These are phyloP conservation scores for Hymenoscyphus infarciens DNA, from an alignment of 2,329 filamentous ascomycete genomes.

Conservation along the genomic window DNA sequence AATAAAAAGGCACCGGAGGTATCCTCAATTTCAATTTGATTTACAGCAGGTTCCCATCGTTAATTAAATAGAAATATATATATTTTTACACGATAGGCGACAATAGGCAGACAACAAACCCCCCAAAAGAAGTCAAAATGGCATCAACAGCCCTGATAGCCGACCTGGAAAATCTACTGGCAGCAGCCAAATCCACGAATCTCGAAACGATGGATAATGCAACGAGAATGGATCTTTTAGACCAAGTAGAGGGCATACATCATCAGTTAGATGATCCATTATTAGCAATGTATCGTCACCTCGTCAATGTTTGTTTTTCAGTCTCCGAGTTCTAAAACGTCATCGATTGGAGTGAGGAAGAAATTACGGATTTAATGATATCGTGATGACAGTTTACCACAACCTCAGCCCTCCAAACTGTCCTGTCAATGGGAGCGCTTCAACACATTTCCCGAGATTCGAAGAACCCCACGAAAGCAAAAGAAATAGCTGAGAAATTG, in stretches of 20 bases:
- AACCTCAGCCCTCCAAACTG: constrained; percentile 26
- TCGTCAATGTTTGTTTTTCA: constrained; percentile 26
- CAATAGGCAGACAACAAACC: too few relatives aligned
- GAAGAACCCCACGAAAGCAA: constrained; percentile 23
- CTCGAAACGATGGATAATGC: constrained; percentile 16
- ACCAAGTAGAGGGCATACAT: constrained; percentile 21
- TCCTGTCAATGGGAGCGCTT: constrained; percentile 26
- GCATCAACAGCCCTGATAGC: constrained; percentile 14
- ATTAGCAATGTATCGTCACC: constrained; percentile 31
- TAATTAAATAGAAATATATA: too few relatives aligned
- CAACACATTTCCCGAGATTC: constrained; percentile 31
- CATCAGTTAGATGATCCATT: constrained; percentile 28
- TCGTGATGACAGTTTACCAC: constrained; percentile 16
- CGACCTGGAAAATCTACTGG: constrained; percentile 21
- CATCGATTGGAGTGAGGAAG: too few relatives aligned
- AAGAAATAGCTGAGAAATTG: constrained; percentile 23
- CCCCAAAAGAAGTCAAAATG: constrained; percentile 9
- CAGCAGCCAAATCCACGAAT: constrained; percentile 18
- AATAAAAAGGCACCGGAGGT: background rate
- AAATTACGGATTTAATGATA: too few relatives aligned
- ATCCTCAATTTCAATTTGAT: too few relatives aligned
- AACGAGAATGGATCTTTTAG: constrained; percentile 15
- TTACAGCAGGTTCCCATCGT: too few relatives aligned
- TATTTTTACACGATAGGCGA: too few relatives aligned
- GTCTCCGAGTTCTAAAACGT: background rate